Percentiles rank a stretch among this genome's conserved stretches.
phyloP scores from a whole-genome alignment of 139 green algal genomes.

The Micractinium sp. region DNA sequence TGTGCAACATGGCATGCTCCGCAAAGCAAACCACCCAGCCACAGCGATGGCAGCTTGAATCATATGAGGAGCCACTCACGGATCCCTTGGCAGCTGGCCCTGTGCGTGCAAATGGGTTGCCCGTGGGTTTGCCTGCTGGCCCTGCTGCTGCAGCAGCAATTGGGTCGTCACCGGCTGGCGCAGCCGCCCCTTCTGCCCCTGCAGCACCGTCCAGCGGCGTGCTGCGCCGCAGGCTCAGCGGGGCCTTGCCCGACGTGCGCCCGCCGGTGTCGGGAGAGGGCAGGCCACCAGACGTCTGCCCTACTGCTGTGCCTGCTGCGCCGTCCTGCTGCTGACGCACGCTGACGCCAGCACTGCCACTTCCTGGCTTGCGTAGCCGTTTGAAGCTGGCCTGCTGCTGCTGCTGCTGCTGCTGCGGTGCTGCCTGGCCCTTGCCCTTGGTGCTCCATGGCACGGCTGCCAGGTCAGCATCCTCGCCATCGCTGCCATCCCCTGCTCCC shows the following conservation, averaged over 20 bases:
- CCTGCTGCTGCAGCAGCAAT: not conserved
- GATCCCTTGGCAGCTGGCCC: not conserved
- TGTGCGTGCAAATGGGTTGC: not conserved
- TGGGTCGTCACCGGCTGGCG: not conserved
- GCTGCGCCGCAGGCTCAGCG: not conserved
- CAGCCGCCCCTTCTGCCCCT: not conserved
- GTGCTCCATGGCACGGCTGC: slow-evolving; percentile 1
- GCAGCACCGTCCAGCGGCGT: not conserved
- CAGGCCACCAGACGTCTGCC: not conserved
- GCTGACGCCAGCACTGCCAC: not conserved
- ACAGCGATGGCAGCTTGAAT: no score
- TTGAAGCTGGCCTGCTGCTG: not conserved
- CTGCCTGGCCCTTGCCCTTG: not conserved
- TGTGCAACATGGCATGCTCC: no score
- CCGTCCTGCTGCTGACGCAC: not conserved
- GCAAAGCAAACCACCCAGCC: no score
- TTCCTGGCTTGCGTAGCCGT: not conserved
- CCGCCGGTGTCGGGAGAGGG: not conserved
- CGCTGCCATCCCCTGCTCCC: not conserved
- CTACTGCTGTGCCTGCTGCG: no score
- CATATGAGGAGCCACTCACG: not conserved
- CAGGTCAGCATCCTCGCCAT: not conserved
- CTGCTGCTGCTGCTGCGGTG: not conserved
- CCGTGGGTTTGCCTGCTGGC: not conserved
- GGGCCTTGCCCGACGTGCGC: not conserved